Evolutionary conservation across 352 stramenopile genomes (phyloP), one percentile per base, ranked within the genome.

Genomic region (Globisporangium middletonii): DNA sequence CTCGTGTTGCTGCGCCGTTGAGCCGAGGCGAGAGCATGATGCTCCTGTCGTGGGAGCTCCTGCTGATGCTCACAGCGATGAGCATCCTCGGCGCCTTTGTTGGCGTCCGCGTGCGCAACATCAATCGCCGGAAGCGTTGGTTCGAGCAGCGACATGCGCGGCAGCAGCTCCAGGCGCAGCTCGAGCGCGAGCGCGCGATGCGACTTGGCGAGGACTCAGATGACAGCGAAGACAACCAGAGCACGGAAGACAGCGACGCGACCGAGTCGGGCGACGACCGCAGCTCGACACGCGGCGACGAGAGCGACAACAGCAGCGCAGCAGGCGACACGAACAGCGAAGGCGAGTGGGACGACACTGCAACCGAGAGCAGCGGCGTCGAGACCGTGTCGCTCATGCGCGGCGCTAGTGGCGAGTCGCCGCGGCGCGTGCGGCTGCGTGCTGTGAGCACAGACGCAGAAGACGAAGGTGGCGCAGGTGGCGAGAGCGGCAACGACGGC

Each of bases 121-220:
- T 76, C 8, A 75, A 75, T 47, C 73, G 67, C n/a, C 72, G 75
- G 30, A 86, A 83, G 38, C 69, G 28, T 8, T 77, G 73, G 75
- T 77, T 76, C 44, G 70, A 69, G 7, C 42, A 72, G 30, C 73
- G 73, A 53, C 63, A 60, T 3, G 71, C 69, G 30, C 60, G 59
- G 19, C 75, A 76, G 15, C 63, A 75, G 11, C 59, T 60, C 12
- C 71, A 68, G 26, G 69, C 57, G 4, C 50, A 67, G 33, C 26
- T 63, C 15, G 67, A 59, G 58, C 57, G 53, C 53, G 65, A 68
- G 57, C 67, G 35, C 41, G 59, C 26, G 23, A 54, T 23, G 47
- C 57, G 46, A 1, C 13, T 60, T 58, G 52, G 12, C 42, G 69
- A 42, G 4, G 50, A 57, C 2, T 63, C 67, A 19, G 59, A 63